Base-by-base conservation (phyloP, 805 yeast species). In the Ogataea methanolica region DNA sequence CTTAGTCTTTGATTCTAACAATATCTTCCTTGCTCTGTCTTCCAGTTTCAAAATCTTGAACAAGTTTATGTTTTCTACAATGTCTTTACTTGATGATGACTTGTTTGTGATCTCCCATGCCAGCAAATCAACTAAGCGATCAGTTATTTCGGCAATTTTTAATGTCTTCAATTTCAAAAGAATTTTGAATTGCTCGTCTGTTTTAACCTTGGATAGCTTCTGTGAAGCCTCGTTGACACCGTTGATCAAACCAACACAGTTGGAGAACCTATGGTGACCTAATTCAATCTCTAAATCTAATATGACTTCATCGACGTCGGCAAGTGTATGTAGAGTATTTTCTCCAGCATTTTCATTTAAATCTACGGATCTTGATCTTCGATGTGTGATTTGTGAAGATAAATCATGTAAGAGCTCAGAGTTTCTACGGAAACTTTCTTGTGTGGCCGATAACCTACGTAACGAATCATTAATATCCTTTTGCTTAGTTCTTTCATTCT, bases 311-410 rank as follows among this genome's bases (percentile, higher is more conserved):
- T 78, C 82, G 39, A 75, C 66, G 15, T 26, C 31, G 9, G 31
- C 31, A 9, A 26, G 11, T 26, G 52, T 51, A 50, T 45, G 57
- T 53, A 54, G 65, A 62, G 48, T 47, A 15, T 59, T 59, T 9
- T 53, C 43, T 5, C 43, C 43, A 39, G 56, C 54, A 26, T 54
- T 54, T 21, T 60, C 62, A 22, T 49, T 48, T 29, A 52, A 55
- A 56, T 82, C 85, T 45, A 73, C 66, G 17, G 83, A 74, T 38
- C 81, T 61, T 45, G 82, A 73, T 47, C 85, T 64, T 16, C 82
- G 75, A 60, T 82, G 90, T 4, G 49, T 48, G 58, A 82, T 78
- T 31, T 83, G 71, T 6, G 82, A 74, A 2, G 84, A 76, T 23
- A 84, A 65, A 53, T 76, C 85, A 52, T 83, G 85, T 37, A 83